Percentiles rank a stretch among this genome's conserved stretches.
Conservation (phyloP, 768 basidiomycete genomes). For the Cystofilobasidium bisporidii region DNA sequence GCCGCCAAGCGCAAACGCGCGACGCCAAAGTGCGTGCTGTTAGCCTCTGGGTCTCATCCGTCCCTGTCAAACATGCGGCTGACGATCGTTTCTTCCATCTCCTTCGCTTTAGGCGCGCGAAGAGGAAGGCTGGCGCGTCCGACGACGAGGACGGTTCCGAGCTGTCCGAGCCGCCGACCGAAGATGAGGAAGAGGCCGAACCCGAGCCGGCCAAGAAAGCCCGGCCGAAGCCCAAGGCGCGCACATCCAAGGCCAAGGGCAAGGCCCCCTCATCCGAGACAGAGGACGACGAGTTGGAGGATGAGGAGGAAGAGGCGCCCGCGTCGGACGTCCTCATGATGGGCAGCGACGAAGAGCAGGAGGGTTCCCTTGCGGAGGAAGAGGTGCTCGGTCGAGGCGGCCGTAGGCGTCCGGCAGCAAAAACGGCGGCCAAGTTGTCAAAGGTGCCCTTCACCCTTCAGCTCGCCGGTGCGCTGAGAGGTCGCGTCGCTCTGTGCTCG, state of each 20-base stretch:
- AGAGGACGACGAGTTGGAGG: background rate
- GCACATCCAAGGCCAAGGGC: background rate
- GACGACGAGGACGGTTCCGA: conserved; percentile 11
- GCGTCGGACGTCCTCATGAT: background rate
- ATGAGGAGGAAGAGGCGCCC: background rate
- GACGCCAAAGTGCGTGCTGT: conserved; percentile 26
- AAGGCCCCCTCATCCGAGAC: background rate
- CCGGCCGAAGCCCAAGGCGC: conserved; percentile 9
- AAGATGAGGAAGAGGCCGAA: conserved; percentile 43
- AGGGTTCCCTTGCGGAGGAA: background rate
- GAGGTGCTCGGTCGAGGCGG: background rate
- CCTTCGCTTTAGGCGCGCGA: background rate
- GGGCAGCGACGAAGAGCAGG: background rate
- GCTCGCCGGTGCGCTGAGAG: too few relatives aligned
- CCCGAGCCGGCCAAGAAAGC: conserved; percentile 41
- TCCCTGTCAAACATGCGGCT: background rate
- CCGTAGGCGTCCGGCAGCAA: background rate
- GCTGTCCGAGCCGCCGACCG: conserved; percentile 44
- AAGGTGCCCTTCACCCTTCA: too few relatives aligned
- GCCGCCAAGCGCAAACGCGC: conserved; percentile 13
- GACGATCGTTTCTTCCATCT: background rate
- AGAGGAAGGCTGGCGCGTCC: conserved; percentile 10
- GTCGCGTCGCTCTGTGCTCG: too few relatives aligned
- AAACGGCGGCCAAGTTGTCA: background rate
- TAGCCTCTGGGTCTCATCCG: background rate